Percentiles rank a stretch among this genome's conserved stretches.
Evolutionary conservation across 495 filamentous ascomycete species (phyloP).

Genomic region (Halenospora varia): DNA sequence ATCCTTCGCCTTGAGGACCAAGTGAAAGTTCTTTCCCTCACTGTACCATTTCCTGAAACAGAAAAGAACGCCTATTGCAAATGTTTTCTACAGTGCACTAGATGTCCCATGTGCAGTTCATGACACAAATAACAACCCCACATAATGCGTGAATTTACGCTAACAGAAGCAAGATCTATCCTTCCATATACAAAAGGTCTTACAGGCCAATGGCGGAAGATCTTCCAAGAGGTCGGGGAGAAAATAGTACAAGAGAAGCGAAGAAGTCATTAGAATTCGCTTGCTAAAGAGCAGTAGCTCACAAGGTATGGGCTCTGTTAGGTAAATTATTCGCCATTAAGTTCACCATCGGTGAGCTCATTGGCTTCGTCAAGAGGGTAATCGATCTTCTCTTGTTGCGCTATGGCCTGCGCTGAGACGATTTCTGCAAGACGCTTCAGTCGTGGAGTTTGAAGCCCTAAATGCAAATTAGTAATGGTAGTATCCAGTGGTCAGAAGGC

Average conservation of each 20-base stretch:
- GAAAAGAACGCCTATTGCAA: constrained; percentile 14
- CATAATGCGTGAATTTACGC: constrained; percentile 21
- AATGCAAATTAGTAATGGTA: constrained; percentile 23
- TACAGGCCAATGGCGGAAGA: constrained; percentile 20
- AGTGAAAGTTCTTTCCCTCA: constrained; percentile 17
- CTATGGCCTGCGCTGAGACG: constrained; percentile 91
- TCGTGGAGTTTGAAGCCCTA: constrained; percentile 92
- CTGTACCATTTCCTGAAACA: constrained; percentile 21
- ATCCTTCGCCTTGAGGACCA: constrained; percentile 1
- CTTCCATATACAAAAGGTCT: constrained; percentile 27
- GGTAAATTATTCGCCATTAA: constrained; percentile 17
- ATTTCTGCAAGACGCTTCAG: constrained; percentile 95
- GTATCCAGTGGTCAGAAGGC: constrained; percentile 8
- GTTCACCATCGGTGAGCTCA: constrained; percentile 21
- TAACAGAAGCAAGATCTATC: constrained; percentile 15
- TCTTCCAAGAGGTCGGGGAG: constrained; percentile 11
- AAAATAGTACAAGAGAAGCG: constrained; percentile 27
- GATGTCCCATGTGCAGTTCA: constrained; percentile 16
- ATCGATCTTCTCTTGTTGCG: constrained; percentile 87
- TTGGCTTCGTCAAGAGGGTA: constrained; percentile 16
- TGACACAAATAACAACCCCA: constrained; percentile 11
- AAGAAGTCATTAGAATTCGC: constrained; percentile 9
- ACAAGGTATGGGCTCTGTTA: neutral
- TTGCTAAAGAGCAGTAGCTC: neutral
- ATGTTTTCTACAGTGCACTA: constrained; percentile 24